Evolutionary conservation across 179 eudicot genomes (phyloP).

Genomic region (Sideroxylon spinosum): DNA sequence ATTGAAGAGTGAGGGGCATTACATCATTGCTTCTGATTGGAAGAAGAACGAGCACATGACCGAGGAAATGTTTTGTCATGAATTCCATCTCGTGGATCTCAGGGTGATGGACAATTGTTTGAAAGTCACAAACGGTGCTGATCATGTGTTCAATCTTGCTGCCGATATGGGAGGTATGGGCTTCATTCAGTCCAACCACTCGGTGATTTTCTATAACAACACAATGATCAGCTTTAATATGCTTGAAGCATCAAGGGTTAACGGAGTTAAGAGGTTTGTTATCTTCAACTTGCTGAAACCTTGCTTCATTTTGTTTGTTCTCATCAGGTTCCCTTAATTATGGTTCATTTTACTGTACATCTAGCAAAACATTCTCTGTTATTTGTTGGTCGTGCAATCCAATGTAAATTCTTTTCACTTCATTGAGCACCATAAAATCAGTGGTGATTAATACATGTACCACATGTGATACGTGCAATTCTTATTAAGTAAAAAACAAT

Average conservation of each 20-base stretch:
- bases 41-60: conserved; percentile 98
- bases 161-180: conserved; percentile 99
- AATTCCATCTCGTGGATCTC: conserved; percentile 92
- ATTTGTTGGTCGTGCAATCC: background rate
- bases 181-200: conserved; percentile 88
- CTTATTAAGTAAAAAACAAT: no score
- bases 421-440: no score
- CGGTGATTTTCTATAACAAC: conserved; percentile 85
- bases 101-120: conserved; percentile 96
- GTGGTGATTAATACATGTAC: no score
- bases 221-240: conserved; percentile 95
- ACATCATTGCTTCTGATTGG: conserved; percentile 94
- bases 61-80: conserved; percentile 92
- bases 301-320: background rate
- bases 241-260: conserved; percentile 90
- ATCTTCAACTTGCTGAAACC: background rate
- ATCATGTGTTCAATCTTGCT: conserved; percentile 93
- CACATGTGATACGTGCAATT: no score
- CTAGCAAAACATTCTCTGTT: background rate
- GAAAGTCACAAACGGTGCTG: conserved; percentile 77
- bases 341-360: background rate
- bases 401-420: background rate
- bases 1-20: conserved; percentile 85
- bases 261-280: conserved; percentile 70
- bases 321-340: background rate